A percentile compares a stretch with the other conserved stretches of the same genome.
Conservation (phyloP, 345 rosid genomes). For the Toxicodendron radicans region DNA sequence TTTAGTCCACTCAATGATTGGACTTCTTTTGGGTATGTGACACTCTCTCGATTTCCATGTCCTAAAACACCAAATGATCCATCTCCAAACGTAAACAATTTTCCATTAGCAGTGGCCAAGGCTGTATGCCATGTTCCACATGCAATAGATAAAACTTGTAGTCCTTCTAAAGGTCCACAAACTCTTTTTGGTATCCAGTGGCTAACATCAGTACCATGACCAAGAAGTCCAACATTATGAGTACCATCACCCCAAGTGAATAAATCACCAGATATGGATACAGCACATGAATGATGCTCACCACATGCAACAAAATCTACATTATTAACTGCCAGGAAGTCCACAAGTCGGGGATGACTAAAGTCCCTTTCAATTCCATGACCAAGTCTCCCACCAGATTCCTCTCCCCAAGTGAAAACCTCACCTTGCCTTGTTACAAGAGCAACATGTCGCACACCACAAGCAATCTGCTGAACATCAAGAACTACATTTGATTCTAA, state of each 20-base stretch:
- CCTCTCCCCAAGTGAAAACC: constrained; percentile 98
- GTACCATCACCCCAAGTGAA: constrained; percentile 94
- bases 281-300: constrained; percentile 83
- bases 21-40: constrained; percentile 75
- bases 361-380: constrained; percentile 72
- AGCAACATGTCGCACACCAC: constrained; percentile 77
- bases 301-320: constrained; percentile 85
- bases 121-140: constrained; percentile 99
- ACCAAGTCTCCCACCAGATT: constrained; percentile 94
- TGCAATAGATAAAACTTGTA: constrained; percentile 80
- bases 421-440: constrained; percentile 97
- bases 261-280: constrained; percentile 75
- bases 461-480: constrained; percentile 94
- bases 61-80: constrained; percentile 89
- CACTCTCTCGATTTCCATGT: constrained; percentile 82
- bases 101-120: constrained; percentile 78
- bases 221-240: constrained; percentile 79
- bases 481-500: constrained; percentile 90
- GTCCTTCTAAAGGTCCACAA: constrained; percentile 80
- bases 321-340: constrained; percentile 71
- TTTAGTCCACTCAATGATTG: constrained; percentile 64
- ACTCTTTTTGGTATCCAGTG: constrained; percentile 96
- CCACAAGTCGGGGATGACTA: constrained; percentile 79
- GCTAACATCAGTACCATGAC: constrained; percentile 81
- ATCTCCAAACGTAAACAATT: constrained; percentile 89